phyloP scores from a whole-genome alignment of 2,329 filamentous ascomycete genomes.

The Pestalotiopsis sp. region DNA sequence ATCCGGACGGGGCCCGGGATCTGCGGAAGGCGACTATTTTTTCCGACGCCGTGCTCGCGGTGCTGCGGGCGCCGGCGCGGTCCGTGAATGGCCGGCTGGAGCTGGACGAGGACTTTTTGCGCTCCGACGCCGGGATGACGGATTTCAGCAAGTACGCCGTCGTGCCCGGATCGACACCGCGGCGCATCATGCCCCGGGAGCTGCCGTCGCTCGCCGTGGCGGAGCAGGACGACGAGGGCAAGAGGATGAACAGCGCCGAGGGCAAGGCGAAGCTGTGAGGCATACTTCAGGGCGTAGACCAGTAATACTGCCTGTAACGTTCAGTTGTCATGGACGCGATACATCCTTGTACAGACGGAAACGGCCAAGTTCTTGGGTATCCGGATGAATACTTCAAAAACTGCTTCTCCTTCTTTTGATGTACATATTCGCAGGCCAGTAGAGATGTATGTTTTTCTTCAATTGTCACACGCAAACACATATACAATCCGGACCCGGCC shows the following conservation, averaged over 20 bases:
- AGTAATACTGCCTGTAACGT: too few species aligned
- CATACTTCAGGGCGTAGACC: too few species aligned
- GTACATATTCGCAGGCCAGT: neutral
- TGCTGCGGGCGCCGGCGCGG: conserved; percentile 60
- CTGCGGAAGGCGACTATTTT: conserved; percentile 73
- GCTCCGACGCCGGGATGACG: conserved; percentile 59
- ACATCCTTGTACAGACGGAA: neutral
- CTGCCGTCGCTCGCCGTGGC: conserved; percentile 71
- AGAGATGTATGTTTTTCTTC: neutral
- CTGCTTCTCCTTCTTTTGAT: neutral
- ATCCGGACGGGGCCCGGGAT: conserved; percentile 52
- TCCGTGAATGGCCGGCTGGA: conserved; percentile 70
- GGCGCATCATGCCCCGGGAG: conserved; percentile 74
- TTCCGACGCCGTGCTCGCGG: conserved; percentile 75
- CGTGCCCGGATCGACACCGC: conserved; percentile 44
- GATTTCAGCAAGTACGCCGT: conserved; percentile 76
- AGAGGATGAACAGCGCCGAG: conserved; percentile 64
- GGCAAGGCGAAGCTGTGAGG: conserved; percentile 38
- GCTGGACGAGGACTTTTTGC: conserved; percentile 80
- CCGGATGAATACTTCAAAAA: too few species aligned
- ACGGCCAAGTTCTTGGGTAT: too few species aligned
- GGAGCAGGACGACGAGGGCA: conserved; percentile 81
- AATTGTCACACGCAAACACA: neutral
- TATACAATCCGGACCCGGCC: neutral
- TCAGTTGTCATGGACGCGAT: too few species aligned